phyloP scores from a whole-genome alignment of 2,329 filamentous ascomycete species.

The Diaporthe vaccinii region DNA sequence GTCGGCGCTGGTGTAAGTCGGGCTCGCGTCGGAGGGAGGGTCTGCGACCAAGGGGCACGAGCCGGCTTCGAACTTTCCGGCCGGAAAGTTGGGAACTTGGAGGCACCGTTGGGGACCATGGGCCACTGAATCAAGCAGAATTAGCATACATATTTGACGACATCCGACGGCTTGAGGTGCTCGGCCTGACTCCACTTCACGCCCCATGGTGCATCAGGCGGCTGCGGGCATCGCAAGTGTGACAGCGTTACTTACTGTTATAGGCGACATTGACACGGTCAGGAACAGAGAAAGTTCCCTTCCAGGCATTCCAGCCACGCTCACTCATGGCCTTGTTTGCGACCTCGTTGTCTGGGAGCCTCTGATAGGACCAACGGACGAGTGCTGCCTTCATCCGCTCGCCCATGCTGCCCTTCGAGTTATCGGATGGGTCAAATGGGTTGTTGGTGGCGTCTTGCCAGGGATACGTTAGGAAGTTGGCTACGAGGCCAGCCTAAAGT shows the following conservation, averaged over 20 bases:
- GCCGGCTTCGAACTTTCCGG: neutral
- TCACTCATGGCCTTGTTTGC: neutral
- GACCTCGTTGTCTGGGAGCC: neutral
- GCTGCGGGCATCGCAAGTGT: neutral
- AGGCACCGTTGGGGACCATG: neutral
- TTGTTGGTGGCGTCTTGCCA: neutral
- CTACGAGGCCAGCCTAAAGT: neutral
- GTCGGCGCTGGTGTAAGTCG: neutral
- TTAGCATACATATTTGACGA: neutral
- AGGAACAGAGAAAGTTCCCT: neutral
- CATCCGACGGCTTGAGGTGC: neutral
- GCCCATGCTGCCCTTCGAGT: neutral
- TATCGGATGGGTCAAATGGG: neutral
- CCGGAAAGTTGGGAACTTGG: neutral
- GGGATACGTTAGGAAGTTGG: neutral
- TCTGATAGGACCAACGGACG: neutral
- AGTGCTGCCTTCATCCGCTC: neutral
- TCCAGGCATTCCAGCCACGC: neutral
- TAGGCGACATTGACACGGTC: neutral
- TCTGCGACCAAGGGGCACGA: neutral
- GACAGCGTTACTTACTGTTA: neutral
- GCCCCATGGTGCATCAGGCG: too few relatives aligned
- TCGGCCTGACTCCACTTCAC: too few relatives aligned
- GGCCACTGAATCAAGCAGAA: neutral
- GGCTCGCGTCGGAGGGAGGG: neutral